A percentile compares a stretch with the other conserved stretches of the same genome.
These are phyloP conservation scores for Asterochloris sp. DNA, from an alignment of 139 green algal species.

Conservation along the genomic window DNA sequence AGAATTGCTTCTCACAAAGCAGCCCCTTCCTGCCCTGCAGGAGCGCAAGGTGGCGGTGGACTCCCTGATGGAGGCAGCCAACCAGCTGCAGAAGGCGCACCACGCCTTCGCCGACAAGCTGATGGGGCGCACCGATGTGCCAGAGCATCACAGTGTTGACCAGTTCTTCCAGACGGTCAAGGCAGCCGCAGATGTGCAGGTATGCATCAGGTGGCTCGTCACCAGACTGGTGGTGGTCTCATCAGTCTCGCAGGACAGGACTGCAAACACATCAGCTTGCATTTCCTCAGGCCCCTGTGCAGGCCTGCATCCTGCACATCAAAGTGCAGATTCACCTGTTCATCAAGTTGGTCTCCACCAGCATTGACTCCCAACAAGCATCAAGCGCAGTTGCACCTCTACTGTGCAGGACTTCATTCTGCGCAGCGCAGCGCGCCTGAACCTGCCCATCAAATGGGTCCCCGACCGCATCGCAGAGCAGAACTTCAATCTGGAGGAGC, in stretches of 20 bases:
- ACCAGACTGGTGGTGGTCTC: too few species aligned
- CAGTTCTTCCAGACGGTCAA: conserved; percentile 27
- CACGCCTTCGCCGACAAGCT: conserved; percentile 3
- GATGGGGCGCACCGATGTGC: conserved; percentile 2
- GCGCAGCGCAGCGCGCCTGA: conserved; percentile 20
- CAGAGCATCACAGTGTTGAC: conserved; percentile 23
- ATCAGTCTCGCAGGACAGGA: too few species aligned
- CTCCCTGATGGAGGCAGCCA: conserved; percentile 16
- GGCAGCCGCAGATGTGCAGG: conserved; percentile 9
- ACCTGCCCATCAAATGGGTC: conserved; percentile 28
- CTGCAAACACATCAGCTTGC: too few species aligned
- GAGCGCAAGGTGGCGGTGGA: conserved; percentile 28
- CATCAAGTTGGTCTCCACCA: neutral
- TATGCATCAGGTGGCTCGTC: too few species aligned
- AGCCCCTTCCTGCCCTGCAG: conserved; percentile 4
- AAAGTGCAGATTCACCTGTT: neutral
- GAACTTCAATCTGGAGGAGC: conserved; percentile 31
- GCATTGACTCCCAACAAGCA: neutral
- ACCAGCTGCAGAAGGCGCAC: conserved; percentile 13
- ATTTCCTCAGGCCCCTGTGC: neutral
- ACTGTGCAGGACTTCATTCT: conserved; percentile 17
- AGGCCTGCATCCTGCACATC: neutral
- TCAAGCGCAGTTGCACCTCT: too few species aligned
- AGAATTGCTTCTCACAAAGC: neutral
- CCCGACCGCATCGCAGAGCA: conserved; percentile 21